Percentiles rank a stretch among this genome's conserved stretches.
These are phyloP conservation scores for Amanita polypyramis DNA, from an alignment of 768 basidiomycete species.

Conservation along the genomic window DNA sequence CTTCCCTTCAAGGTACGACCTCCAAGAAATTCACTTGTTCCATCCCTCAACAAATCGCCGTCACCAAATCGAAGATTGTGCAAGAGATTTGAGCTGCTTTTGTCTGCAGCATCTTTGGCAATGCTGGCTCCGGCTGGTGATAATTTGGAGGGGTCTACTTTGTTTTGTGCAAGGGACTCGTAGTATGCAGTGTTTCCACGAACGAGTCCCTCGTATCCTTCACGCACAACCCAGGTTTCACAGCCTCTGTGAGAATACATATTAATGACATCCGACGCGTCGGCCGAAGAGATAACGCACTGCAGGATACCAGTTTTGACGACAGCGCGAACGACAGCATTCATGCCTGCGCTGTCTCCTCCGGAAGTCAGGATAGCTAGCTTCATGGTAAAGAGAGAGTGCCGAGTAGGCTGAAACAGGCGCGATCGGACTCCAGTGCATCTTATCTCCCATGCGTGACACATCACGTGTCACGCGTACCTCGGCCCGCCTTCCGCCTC, in stretches of 20 bases:
- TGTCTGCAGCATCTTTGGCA: background rate
- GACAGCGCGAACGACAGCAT: slow-evolving; percentile 86
- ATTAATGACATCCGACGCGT: background rate
- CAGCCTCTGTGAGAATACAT: slow-evolving; percentile 58
- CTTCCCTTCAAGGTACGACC: slow-evolving; percentile 77
- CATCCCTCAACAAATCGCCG: slow-evolving; percentile 65
- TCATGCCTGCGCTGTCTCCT: slow-evolving; percentile 98
- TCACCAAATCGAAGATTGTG: slow-evolving; percentile 78
- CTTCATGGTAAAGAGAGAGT: slow-evolving; percentile 45
- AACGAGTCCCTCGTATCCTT: slow-evolving; percentile 97
- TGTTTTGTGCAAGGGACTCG: slow-evolving; percentile 10
- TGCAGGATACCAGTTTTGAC: slow-evolving; percentile 89
- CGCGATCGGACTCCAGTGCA: background rate
- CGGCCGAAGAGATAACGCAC: slow-evolving; percentile 31
- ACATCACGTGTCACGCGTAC: background rate
- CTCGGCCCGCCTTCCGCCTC: background rate
- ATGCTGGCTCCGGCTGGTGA: background rate
- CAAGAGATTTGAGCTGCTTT: slow-evolving; percentile 10
- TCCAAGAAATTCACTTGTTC: slow-evolving; percentile 62
- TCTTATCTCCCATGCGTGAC: background rate
- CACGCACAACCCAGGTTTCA: slow-evolving; percentile 92
- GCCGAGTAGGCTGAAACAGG: background rate
- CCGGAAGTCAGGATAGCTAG: slow-evolving; percentile 92
- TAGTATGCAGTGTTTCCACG: slow-evolving; percentile 60
- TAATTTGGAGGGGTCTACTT: slow-evolving; percentile 2